Base-by-base conservation (phyloP, 768 basidiomycete genomes). In the Termitomyces sp. region DNA sequence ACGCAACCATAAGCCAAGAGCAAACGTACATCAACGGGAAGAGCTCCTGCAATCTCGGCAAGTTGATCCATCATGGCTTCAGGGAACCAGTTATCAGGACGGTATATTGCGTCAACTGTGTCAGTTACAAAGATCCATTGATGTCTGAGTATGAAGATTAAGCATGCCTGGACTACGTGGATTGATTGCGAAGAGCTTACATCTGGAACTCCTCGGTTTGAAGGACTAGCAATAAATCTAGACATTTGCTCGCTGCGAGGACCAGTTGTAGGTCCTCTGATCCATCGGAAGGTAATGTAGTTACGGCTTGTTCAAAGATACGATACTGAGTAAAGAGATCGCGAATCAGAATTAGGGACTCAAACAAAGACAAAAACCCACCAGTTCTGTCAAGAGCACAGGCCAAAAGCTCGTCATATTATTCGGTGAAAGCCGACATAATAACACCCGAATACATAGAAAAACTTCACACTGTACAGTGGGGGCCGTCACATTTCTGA, bases 41-140 rank as follows among this genome's bases (percentile, higher is more conserved):
- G 76, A 57, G 77, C 85, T n/a, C 82, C 81, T 14, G 90, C 80
- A 40, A 93, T 83, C 61, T 95, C 94, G 44, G 92, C 86, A 0
- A 98, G 77, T 55, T 88, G 88, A 67, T 99, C 97, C 71, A 98
- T 82, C 77, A 97, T 85, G 2, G 94, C 89, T 62, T 90, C 88
- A 0, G 95, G 91, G 57, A 77, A 76, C 82, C 88, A 93, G 46
- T 86, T 77, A 57, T 94, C 87, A 0, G 94, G 90, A 18, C 85
- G 87, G 71, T 93, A 94, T 35, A 94, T 82, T 0, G 96, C 94
- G 65, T 98, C 97, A 6, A 95, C 92, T 0, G 96, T 98, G 70
- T 99, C 96, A 3, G 94, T 97, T 44, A 98, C 85, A 70, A 98
- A 99, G 66, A 97, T 91, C 96, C 97, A 99, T 76, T 99, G 94